These are phyloP conservation scores for Zygnema circumcarinatum DNA, from an alignment of 139 green algal species.

Conservation along the genomic window DNA sequence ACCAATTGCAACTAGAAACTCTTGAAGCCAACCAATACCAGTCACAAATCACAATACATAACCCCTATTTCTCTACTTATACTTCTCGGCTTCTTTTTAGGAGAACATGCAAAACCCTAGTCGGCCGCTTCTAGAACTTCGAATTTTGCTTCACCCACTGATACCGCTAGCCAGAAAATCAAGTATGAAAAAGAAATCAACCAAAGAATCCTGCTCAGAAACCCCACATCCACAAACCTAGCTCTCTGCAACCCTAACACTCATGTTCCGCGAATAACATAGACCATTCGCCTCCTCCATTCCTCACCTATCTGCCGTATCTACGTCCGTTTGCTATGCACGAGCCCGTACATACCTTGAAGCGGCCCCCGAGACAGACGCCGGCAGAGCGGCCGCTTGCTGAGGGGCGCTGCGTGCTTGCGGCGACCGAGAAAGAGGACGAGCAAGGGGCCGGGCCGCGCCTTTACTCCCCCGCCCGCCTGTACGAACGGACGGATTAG, in stretches of 20 bases:
- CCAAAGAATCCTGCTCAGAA: not conserved
- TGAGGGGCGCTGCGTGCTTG: too few species aligned
- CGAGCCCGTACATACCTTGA: not conserved
- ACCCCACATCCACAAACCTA: not conserved
- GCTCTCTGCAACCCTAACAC: not conserved
- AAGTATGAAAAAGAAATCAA: constrained; percentile 6
- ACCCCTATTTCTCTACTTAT: constrained; percentile 12
- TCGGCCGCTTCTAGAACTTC: not conserved
- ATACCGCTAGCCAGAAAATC: not conserved
- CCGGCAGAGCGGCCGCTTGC: constrained; percentile 36
- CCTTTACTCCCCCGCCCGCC: too few species aligned
- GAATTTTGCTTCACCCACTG: not conserved
- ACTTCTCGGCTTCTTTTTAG: not conserved
- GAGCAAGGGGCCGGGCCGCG: too few species aligned
- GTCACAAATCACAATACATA: too few species aligned
- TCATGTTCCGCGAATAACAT: not conserved
- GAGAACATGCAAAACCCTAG: not conserved
- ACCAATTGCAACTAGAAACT: too few species aligned
- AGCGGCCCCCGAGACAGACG: constrained; percentile 39
- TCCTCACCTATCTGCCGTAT: too few species aligned
- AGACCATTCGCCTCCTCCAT: not conserved
- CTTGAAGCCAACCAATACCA: too few species aligned
- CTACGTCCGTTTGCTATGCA: not conserved
- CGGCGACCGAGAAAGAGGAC: not conserved
- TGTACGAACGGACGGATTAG: too few species aligned